Evolutionary conservation across 2,329 filamentous ascomycete genomes (phyloP).

Genomic region (Dactylellina leptospora): DNA sequence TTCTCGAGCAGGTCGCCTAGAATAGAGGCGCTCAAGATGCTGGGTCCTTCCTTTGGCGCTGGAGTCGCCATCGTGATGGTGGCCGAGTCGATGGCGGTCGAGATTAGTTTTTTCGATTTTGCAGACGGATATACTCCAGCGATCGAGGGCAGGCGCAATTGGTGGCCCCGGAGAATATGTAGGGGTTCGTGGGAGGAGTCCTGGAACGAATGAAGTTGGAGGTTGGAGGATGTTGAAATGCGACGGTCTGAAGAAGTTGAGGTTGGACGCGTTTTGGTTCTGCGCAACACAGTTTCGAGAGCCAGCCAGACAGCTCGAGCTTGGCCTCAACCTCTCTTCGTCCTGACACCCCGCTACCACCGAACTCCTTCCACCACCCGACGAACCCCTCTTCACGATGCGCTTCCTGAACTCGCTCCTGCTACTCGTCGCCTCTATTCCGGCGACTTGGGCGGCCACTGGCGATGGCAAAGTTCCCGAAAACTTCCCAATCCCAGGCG

Average conservation of each 20-base stretch:
- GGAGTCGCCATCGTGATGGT: conserved; percentile 42
- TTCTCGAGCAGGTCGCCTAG: conserved; percentile 57
- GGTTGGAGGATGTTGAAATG: conserved; percentile 11
- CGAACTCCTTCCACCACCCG: conserved; percentile 1
- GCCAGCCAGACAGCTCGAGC: conserved; percentile 8
- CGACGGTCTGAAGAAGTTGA: conserved; percentile 38
- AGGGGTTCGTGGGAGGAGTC: too few relatives aligned
- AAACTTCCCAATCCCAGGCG: conserved; percentile 29
- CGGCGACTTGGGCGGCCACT: conserved; percentile 12
- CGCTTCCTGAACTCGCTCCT: conserved; percentile 31
- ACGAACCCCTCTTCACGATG: too few relatives aligned
- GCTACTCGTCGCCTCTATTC: conserved; percentile 23
- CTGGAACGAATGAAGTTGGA: conserved; percentile 6
- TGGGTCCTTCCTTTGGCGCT: conserved; percentile 37
- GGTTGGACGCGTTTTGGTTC: conserved; percentile 50
- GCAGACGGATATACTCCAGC: neutral
- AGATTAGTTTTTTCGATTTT: too few relatives aligned
- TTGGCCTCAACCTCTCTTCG: neutral
- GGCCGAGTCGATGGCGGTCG: neutral
- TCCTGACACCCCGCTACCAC: conserved; percentile 8
- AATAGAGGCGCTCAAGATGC: conserved; percentile 47
- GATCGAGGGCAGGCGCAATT: neutral
- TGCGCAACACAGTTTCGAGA: conserved; percentile 45
- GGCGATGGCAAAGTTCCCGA: conserved; percentile 16
- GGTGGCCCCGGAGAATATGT: neutral